These are phyloP conservation scores for Pogostemon cablin DNA, from an alignment of 257 asterid species.

Conservation along the genomic window DNA sequence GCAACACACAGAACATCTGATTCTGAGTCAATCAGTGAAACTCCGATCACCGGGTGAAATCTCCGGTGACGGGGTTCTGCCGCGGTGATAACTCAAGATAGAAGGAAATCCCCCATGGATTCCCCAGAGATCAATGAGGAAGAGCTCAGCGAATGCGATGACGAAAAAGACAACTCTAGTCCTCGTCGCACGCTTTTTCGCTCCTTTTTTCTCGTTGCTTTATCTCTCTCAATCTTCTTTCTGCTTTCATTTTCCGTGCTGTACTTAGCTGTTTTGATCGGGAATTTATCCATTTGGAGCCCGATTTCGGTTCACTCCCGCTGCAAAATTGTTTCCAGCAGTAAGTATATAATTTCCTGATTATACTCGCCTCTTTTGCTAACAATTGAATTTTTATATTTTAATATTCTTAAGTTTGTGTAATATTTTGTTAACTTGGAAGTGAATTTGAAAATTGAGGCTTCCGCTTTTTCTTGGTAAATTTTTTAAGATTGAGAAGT, in stretches of 20 bases:
- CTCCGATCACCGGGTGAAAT: slow-evolving; percentile 66
- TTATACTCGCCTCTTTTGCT: background rate
- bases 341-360: slow-evolving; percentile 47
- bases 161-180: slow-evolving; percentile 31
- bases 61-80: slow-evolving; percentile 55
- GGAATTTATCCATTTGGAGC: slow-evolving; percentile 67
- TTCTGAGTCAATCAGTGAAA: slow-evolving; percentile 18
- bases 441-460: slow-evolving; percentile 26
- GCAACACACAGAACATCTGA: slow-evolving; percentile 15
- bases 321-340: slow-evolving; percentile 85
- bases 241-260: slow-evolving; percentile 52
- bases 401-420: background rate
- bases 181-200: slow-evolving; percentile 45
- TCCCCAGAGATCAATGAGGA: slow-evolving; percentile 50
- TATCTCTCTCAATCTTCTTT: slow-evolving; percentile 46
- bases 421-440: background rate
- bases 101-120: slow-evolving; percentile 49
- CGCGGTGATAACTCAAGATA: background rate
- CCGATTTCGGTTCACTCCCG: slow-evolving; percentile 82
- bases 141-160: slow-evolving; percentile 32
- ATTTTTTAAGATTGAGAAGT: slow-evolving; percentile 15
- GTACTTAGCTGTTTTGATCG: slow-evolving; percentile 62
- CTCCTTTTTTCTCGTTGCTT: slow-evolving; percentile 42
- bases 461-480: slow-evolving; percentile 24
- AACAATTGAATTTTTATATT: background rate